Base-by-base conservation (phyloP, 192 early-diverging fungal genomes). In the Coemansia aciculifera region DNA sequence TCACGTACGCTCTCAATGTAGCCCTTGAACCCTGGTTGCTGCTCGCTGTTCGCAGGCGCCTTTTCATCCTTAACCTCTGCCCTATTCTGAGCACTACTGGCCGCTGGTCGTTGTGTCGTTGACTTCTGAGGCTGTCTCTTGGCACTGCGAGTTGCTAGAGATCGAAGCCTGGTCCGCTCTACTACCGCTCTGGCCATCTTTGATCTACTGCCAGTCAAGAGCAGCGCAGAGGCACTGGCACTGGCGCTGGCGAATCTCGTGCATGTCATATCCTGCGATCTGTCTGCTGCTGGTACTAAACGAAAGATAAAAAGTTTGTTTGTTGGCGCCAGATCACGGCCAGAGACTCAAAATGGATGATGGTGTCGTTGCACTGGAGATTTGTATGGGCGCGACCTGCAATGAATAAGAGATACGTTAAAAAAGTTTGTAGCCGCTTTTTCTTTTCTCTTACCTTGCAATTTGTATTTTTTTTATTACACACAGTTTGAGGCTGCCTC, bases 1-100 rank as follows among this genome's bases (percentile, higher is more conserved):
- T 82, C 79, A 38, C 65, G 68, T 24, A 74, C 46, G 4, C 71
- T 63, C 46, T 82, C 71, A 9, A 82, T 49, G 62, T 82, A 82
- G 10, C 76, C 76, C 15, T 68, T 69, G 27, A 54, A 63, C 11
- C 62, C 21, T 38, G 61, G 37, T 49, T 66, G 12, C 38, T 46
- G 37, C 44, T 57, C 31, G 54, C 54, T 57, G 54, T 13, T 17
- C 31, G 54, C 29, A 3, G 62, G 62, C 43, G 21, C 37, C 59
- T 11, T 21, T 24, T 11, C n/a, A 11, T 39, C 59, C n/a, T 40
- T 57, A 42, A 13, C 0, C 0, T 38, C 37, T 39, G 54, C 3
- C 39, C 23, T 9, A 37, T 1, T 21, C 32, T 42, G 32, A 57
- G 54, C 31, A 31, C 29, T 12, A 7, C 31, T 32, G 15, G 54